Base-by-base conservation (phyloP, 768 basidiomycete genomes). In the Trametes punicea region DNA sequence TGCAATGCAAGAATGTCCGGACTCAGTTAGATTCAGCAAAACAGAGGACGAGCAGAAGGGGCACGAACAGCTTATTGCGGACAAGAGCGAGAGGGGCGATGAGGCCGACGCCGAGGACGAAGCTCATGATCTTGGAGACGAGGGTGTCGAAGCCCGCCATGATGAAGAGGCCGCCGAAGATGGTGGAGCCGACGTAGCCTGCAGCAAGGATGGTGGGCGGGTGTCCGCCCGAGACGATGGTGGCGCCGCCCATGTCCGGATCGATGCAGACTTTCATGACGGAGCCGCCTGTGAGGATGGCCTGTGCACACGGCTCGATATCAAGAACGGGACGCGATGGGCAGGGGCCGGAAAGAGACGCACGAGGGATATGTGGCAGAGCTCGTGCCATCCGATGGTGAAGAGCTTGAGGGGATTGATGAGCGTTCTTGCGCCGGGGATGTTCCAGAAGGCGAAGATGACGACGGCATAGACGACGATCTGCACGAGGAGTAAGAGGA, bases 51-150 rank as follows among this genome's bases (percentile, higher is more conserved):
- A 40, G 11, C 18, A 23, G 25, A 8, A 23, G 26, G 34, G 11
- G 18, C 34, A 77, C 88, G 67, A 67, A 94, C 93, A 96, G 64
- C 77, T 95, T 95, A 67, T 94, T 91, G 56, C 92, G 81, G 33
- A 95, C 92, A 26, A 95, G 84, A 13, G 85, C 82, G 44, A 96
- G 76, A 1, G 94, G 94, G 27, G 87, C 81, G n/a, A 96, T 71
- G 25, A 98, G 74, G 15, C 93, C 95, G 30, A 97, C 78, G 30
- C 84, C 94, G 47, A 96, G 79, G 49, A 95, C 85, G 64, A 95
- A 93, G 73, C 93, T 94, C 70, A 93, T 82, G 55, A 97, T 83
- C 71, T 98, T 98, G 30, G 93, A 88, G 11, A 92, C 88, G 16
- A 96, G 82, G 2, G 88, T 93, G 68, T 93, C 87, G 76, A 90